Conservation (phyloP, 306 rosid genomes). For the Glycyrrhiza uralensis region DNA sequence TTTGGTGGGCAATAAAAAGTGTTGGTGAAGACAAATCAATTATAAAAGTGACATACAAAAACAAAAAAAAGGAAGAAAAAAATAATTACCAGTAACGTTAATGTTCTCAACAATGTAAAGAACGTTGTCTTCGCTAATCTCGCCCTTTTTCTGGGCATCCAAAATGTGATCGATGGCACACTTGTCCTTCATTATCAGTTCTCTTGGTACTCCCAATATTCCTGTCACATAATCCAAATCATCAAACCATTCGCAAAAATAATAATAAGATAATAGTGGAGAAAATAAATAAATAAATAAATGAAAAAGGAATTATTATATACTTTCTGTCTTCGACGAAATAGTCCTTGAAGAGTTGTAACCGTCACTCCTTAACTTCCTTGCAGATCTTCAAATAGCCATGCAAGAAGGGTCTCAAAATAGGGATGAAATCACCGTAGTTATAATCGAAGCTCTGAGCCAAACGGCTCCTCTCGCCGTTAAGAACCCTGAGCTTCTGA, state of each 20-base stretch:
- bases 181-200: constrained; percentile 44
- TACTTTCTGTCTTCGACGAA: constrained; percentile 77
- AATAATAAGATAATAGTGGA: not conserved
- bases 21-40: too few species aligned
- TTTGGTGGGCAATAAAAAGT: too few species aligned
- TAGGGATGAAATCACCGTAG: constrained; percentile 77
- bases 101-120: constrained; percentile 89
- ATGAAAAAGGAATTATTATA: not conserved
- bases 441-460: constrained; percentile 87
- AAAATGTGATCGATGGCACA: constrained; percentile 80
- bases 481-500: constrained; percentile 47
- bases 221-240: constrained; percentile 33
- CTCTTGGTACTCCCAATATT: constrained; percentile 42
- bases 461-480: constrained; percentile 73
- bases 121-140: constrained; percentile 78
- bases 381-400: constrained; percentile 64
- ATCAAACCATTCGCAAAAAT: not conserved
- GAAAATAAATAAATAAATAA: not conserved
- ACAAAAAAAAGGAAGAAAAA: not conserved
- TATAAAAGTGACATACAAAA: not conserved
- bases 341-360: constrained; percentile 62
- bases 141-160: constrained; percentile 80
- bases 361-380: constrained; percentile 64
- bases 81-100: constrained; percentile 68
- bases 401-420: constrained; percentile 71